These are phyloP conservation scores for Cyathus pygmaeus DNA, from an alignment of 1,284 basidiomycete species.

Conservation along the genomic window DNA sequence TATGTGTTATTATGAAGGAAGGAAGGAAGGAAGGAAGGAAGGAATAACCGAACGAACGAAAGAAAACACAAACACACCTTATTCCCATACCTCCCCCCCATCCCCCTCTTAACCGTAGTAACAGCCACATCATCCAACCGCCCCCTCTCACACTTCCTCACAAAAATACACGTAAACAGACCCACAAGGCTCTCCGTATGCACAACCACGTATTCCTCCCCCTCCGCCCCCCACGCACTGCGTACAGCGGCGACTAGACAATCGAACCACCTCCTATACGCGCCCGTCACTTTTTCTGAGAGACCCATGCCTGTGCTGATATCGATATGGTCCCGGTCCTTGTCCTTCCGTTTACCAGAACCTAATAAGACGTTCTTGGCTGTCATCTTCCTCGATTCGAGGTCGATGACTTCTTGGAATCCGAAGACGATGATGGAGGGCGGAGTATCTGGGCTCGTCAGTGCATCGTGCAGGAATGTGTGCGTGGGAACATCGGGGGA, in stretches of 20 bases:
- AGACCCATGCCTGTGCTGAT: constrained; percentile 73
- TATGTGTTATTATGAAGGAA: too few relatives aligned
- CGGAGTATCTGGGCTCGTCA: constrained; percentile 74
- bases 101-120: constrained; percentile 88
- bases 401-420: constrained; percentile 95
- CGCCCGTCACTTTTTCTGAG: constrained; percentile 82
- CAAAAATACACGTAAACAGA: constrained; percentile 88
- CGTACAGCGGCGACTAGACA: constrained; percentile 79
- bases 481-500: constrained; percentile 68
- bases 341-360: constrained; percentile 75
- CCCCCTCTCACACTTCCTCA: constrained; percentile 71
- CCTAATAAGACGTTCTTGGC: constrained; percentile 90
- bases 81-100: constrained; percentile 94
- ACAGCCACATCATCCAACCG: constrained; percentile 79
- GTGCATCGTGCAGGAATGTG: constrained; percentile 77
- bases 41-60: too few relatives aligned
- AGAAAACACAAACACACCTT: constrained; percentile 69
- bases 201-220: constrained; percentile 79
- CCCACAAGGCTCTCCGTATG: constrained; percentile 93
- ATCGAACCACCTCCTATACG: constrained; percentile 91
- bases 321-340: too few relatives aligned
- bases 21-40: too few relatives aligned
- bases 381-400: constrained; percentile 90
- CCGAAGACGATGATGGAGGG: constrained; percentile 95
- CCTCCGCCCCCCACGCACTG: constrained; percentile 72